These are phyloP conservation scores for Erodium trifolium DNA, from an alignment of 441 rosid species.

Conservation along the genomic window DNA sequence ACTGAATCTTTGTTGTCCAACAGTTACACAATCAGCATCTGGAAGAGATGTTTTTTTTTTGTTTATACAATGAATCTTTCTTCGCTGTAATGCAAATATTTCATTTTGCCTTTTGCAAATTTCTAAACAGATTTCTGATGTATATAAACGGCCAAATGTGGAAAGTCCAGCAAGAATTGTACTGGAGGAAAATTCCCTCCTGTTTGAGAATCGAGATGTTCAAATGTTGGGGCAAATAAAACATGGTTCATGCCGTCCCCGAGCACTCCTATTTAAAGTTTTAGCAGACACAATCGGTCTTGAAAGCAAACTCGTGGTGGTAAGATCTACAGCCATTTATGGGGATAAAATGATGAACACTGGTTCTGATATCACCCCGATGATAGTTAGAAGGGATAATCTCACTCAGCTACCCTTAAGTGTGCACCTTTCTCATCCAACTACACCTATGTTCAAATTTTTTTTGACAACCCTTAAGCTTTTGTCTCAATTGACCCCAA, in stretches of 20 bases:
- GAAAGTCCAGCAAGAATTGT: slow-evolving; percentile 87
- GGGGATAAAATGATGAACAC: slow-evolving; percentile 6
- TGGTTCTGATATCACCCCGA: not conserved
- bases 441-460: too few species aligned
- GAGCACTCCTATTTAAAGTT: slow-evolving; percentile 92
- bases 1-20: slow-evolving; percentile 3
- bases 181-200: slow-evolving; percentile 59
- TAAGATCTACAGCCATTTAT: slow-evolving; percentile 34
- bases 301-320: slow-evolving; percentile 92
- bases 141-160: slow-evolving; percentile 68
- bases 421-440: too few species aligned
- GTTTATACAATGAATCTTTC: slow-evolving; percentile 1
- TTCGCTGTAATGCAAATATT: slow-evolving; percentile 10
- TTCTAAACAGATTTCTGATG: slow-evolving; percentile 67
- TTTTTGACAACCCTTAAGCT: too few species aligned
- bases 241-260: slow-evolving; percentile 90
- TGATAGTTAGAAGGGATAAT: not conserved
- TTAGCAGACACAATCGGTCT: slow-evolving; percentile 93
- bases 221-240: slow-evolving; percentile 93
- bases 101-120: slow-evolving; percentile 14
- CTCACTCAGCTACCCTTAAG: too few species aligned
- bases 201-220: slow-evolving; percentile 62
- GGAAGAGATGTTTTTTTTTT: slow-evolving; percentile 5
- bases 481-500: too few species aligned
- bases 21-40: slow-evolving; percentile 1